These are phyloP conservation scores for Monilinia aucupariae DNA, from an alignment of 2,329 filamentous ascomycete species.

Conservation along the genomic window DNA sequence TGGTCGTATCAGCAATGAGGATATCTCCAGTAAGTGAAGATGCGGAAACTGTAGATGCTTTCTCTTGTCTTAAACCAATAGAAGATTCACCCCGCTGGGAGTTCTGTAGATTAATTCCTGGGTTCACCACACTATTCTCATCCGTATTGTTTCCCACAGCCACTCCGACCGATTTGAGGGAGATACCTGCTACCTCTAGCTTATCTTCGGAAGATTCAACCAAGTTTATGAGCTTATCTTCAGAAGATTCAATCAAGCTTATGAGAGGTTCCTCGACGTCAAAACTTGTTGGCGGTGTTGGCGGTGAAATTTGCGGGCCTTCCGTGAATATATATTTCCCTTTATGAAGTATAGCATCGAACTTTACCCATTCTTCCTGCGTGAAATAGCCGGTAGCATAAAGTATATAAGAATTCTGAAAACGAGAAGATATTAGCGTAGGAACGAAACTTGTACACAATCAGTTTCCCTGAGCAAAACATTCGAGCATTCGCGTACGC, in stretches of 20 bases:
- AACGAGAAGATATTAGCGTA: neutral
- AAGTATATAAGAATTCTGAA: constrained; percentile 24
- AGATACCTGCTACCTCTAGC: neutral
- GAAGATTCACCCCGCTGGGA: neutral
- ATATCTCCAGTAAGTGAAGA: neutral
- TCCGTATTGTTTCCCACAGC: constrained; percentile 3
- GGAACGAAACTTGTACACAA: neutral
- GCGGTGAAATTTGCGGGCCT: constrained; percentile 18
- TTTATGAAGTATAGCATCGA: constrained; percentile 31
- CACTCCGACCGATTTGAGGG: neutral
- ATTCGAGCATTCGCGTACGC: neutral
- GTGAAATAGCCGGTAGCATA: constrained; percentile 32
- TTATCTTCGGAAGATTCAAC: neutral
- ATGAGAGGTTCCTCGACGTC: neutral
- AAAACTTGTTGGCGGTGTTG: too few relatives aligned
- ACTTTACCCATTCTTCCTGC: constrained; percentile 32
- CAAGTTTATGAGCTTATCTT: neutral
- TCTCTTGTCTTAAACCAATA: neutral
- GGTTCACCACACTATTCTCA: constrained; percentile 7
- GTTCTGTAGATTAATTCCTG: neutral
- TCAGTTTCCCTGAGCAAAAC: neutral
- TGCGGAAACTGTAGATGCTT: neutral
- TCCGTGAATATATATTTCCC: constrained; percentile 31
- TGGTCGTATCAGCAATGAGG: neutral
- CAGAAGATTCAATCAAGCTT: neutral